A percentile compares a stretch with the other conserved stretches of the same genome.
Evolutionary conservation across 108 stramenopile species (phyloP).

Genomic region (Tribonema minus): DNA sequence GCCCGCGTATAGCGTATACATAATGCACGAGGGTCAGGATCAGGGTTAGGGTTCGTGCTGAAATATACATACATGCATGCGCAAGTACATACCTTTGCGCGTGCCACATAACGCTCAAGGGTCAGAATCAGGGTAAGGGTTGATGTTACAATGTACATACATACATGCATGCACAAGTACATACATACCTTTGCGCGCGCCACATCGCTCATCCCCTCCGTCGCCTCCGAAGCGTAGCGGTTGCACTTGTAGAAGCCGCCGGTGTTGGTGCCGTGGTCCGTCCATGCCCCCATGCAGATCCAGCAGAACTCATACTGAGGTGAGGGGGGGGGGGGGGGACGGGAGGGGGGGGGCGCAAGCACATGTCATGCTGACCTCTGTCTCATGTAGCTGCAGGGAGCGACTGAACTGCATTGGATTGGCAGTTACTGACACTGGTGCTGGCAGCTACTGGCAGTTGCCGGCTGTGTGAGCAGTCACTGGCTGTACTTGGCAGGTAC

Average conservation of each 20-base stretch:
- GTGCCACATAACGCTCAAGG: not conserved
- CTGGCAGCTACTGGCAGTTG: too few relatives aligned
- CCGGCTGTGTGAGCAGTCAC: too few relatives aligned
- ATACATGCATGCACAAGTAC: not conserved
- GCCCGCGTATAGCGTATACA: too few relatives aligned
- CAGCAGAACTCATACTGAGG: constrained; percentile 88
- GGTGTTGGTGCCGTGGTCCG: constrained; percentile 87
- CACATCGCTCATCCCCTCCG: constrained; percentile 40
- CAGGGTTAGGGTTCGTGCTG: not conserved
- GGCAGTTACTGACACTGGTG: too few relatives aligned
- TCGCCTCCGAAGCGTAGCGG: constrained; percentile 55
- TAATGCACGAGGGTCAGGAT: not conserved
- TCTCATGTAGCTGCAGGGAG: too few relatives aligned
- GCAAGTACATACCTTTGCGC: constrained; percentile 16
- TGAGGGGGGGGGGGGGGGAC: not conserved
- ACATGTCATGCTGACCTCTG: too few relatives aligned
- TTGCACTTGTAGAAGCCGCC: constrained; percentile 99
- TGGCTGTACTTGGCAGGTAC: not conserved
- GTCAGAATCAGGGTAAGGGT: not conserved
- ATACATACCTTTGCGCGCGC: constrained; percentile 26
- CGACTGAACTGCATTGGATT: too few relatives aligned
- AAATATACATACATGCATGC: not conserved
- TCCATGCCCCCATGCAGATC: constrained; percentile 96
- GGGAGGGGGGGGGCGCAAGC: not conserved
- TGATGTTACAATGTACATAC: not conserved